Evolutionary conservation across 2,329 filamentous ascomycete species (phyloP), one percentile per base, ranked within the genome.

Genomic region (Sordariomycetes sp.): DNA sequence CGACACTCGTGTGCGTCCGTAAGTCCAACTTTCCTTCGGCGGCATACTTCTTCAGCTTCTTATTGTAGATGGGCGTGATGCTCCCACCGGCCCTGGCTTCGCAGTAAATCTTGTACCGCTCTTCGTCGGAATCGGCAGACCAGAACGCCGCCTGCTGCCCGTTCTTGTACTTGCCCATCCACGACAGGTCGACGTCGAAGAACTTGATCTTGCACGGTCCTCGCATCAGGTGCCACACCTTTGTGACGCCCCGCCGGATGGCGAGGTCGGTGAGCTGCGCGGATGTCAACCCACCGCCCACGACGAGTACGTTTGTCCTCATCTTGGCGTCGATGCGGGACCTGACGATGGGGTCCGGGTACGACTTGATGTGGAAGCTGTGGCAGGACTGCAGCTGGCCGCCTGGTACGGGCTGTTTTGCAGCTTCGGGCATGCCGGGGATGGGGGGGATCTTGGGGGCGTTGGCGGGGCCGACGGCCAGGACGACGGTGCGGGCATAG

Each of bases 101-200:
- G 61, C 77, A 75, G 60, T 88, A 77, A 68, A 88, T 86, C 39
- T 82, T 75, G 34, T 84, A 75, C 2, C 87, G 77, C 67, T 91
- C 79, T 28, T 82, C 77, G 59, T 89, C 84, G 6, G 79, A 81
- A 62, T 90, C 86, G 3, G 86, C 86, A 7, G 80, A 82, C 85
- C 87, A 91, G 68, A 91, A 94, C 0, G 78, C 77, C 0, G 87
- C 84, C 65, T 91, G 87, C 62, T 88, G 82, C 57, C 82, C 79
- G 66, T 92, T 92, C 58, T 85, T 83, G 68, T 87, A 92, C 66
- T 92, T 92, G 10, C 85, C 86, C 68, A 92, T 86, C 89, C 89
- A 94, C 53, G 80, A 77, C 1, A 92, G 75, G 58, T 84, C 81
- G 25, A 92, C 78, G 63, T 92, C 89, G 62, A 92, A 92, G 59